Conservation (phyloP, 768 basidiomycete genomes). For the Kwoniella shandongensis region DNA sequence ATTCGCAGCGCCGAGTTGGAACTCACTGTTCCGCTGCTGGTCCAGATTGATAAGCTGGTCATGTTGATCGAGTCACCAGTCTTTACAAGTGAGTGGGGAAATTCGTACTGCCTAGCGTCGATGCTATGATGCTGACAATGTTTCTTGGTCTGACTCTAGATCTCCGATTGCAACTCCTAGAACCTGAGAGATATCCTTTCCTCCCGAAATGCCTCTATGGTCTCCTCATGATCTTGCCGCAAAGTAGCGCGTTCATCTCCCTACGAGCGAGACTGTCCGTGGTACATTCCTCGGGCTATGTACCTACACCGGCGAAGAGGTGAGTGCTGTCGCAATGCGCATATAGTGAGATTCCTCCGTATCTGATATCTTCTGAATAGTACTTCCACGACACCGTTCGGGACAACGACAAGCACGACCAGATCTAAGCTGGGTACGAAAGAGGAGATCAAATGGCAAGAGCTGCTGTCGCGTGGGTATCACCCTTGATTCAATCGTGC, state of each 20-base stretch:
- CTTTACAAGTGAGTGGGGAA: slow-evolving; percentile 74
- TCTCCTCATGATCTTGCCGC: slow-evolving; percentile 91
- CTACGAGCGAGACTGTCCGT: slow-evolving; percentile 90
- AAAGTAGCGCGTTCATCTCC: slow-evolving; percentile 93
- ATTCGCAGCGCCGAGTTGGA: slow-evolving; percentile 82
- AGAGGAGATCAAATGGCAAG: slow-evolving; percentile 97
- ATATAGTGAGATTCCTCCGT: not conserved
- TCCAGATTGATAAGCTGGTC: slow-evolving; percentile 96
- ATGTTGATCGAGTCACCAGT: slow-evolving; percentile 97
- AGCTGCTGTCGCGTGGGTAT: slow-evolving; percentile 67
- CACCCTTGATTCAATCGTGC: too few relatives aligned
- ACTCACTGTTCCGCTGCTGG: slow-evolving; percentile 88
- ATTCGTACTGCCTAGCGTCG: too few relatives aligned
- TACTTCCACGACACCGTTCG: slow-evolving; percentile 22
- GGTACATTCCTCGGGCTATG: slow-evolving; percentile 89
- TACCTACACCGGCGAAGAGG: slow-evolving; percentile 79
- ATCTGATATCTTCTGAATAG: slow-evolving; percentile 2
- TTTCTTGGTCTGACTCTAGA: slow-evolving; percentile 35
- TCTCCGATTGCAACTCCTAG: slow-evolving; percentile 82
- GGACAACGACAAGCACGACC: slow-evolving; percentile 53
- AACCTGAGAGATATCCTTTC: slow-evolving; percentile 94
- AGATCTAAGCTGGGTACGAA: slow-evolving; percentile 73
- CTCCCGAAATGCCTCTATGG: slow-evolving; percentile 98
- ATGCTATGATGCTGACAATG: not conserved
- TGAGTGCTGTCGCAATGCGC: slow-evolving; percentile 55